Evolutionary conservation across 805 yeast genomes (phyloP), one percentile per base, ranked within the genome.

Genomic region (Candida maltosa): DNA sequence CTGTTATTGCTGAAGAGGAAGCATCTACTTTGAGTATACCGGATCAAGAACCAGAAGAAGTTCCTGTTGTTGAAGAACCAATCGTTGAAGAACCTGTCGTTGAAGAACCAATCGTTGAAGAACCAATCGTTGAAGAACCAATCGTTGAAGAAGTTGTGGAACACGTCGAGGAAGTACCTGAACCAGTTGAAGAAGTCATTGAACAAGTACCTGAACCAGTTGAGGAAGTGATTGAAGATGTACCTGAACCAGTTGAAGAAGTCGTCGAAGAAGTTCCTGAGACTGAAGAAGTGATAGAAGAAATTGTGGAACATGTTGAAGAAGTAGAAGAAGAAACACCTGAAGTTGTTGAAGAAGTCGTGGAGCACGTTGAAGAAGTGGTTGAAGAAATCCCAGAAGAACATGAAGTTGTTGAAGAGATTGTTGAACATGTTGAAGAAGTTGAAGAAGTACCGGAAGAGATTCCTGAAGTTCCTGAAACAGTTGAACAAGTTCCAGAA

Each of bases 81-180:
- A n/a, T 11, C n/a, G 26, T n/a, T 2, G 16, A n/a, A 39, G 28
- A 16, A 26, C 15, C 14, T 27, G 10, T 7, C 31, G 9, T 11
- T 34, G 29, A 19, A 39, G n/a, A n/a, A n/a, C n/a, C n/a, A n/a
- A n/a, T 20, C 29, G 41, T 29, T 17, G 45, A 37, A 21, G 40
- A 11, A 15, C 27, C 26, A 16, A 40, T 27, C 9, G 41, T 38
- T 14, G 28, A 18, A n/a, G 23, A 20, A 32, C 40, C 26, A 26
- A n/a, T n/a, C n/a, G 18, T 8, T 15, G 29, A 25, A 15, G 27
- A 26, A 26, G 21, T 14, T 20, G 42, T 37, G 20, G 38, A 34
- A 11, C 42, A 39, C 29, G 30, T 17, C 5, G 35, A 11, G 37
- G 17, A 30, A 7, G 12, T 25, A 6, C 14, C 17, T 12, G 29